Evolutionary conservation across 169 alveolate genomes (phyloP), one percentile per base, ranked within the genome.

Genomic region (Cryptosporidium muris): DNA sequence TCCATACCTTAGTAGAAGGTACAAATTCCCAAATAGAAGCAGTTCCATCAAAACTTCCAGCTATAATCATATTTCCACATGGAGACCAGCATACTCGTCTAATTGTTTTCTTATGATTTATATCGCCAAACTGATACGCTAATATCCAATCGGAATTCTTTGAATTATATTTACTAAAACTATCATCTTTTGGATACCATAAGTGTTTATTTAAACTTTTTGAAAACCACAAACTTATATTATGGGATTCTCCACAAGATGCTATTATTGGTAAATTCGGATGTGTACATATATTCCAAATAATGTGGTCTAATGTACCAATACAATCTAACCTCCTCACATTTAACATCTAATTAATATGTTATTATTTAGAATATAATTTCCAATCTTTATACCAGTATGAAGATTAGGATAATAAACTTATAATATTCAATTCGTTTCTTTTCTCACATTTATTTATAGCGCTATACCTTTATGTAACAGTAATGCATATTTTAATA

Each of bases 11-110:
- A 63, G 53, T 74, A 36, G 64, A 82, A 25, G 89, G 90, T 48
- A 82, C 82, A 12, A 89, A 80, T 42, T 85, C 90, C 95, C 95
- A 95, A 37, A 95, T 90, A 36, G 94, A 89, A 58, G 94, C 90
- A 34, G 93, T 90, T 4, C 93, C 85, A 81, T 94, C 98, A 62
- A 94, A 93, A 37, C 95, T 90, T 4, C 94, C 95, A 38, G 94
- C 80, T 2, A 96, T 95, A 54, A 95, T 81, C 85, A 91, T 88
- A 8, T 88, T 66, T 4, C 96, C 96, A 51, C 91, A 66, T 43
- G 94, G 94, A 42, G 93, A 88, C 94, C 96, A 95, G 16, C 82
- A 81, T 12, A 95, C 36, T 45, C 89, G 82, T 65, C 98, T 91
- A 45, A 95, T 91, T 53, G 95, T 88, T 63, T 90, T 91, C 16